Conservation (phyloP, 106 monocot species). For the Dendrobium huoshanense region DNA sequence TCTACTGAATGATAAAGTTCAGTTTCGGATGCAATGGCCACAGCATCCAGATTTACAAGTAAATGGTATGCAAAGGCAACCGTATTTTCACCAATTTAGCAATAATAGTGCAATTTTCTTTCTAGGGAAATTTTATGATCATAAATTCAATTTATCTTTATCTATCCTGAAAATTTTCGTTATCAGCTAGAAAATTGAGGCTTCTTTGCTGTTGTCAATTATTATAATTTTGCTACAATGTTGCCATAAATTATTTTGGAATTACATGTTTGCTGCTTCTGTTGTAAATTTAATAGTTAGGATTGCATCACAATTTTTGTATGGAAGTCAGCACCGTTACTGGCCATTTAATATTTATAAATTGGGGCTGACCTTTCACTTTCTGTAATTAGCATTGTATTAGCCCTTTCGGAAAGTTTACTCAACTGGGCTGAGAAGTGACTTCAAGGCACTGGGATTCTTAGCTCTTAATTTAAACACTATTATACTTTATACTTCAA, state of each 20-base stretch:
- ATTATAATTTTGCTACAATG: neutral
- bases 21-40: constrained; percentile 96
- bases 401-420: neutral
- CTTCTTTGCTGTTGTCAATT: neutral
- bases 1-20: constrained; percentile 92
- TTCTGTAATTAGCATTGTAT: neutral
- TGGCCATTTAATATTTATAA: no score
- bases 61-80: constrained; percentile 53
- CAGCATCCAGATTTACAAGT: constrained; percentile 71
- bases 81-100: neutral
- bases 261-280: neutral
- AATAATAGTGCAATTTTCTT: neutral
- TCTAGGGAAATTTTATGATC: neutral
- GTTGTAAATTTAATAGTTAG: neutral
- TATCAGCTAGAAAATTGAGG: neutral
- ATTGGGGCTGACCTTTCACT: no score
- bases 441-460: neutral
- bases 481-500: neutral
- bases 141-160: neutral
- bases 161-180: neutral
- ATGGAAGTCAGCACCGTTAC: no score
- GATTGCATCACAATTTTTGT: no score
- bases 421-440: neutral
- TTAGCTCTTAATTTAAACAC: neutral
- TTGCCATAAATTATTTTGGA: neutral